These are phyloP conservation scores for Penicillium hordei DNA, from an alignment of 2,329 filamentous ascomycete species.

Conservation along the genomic window DNA sequence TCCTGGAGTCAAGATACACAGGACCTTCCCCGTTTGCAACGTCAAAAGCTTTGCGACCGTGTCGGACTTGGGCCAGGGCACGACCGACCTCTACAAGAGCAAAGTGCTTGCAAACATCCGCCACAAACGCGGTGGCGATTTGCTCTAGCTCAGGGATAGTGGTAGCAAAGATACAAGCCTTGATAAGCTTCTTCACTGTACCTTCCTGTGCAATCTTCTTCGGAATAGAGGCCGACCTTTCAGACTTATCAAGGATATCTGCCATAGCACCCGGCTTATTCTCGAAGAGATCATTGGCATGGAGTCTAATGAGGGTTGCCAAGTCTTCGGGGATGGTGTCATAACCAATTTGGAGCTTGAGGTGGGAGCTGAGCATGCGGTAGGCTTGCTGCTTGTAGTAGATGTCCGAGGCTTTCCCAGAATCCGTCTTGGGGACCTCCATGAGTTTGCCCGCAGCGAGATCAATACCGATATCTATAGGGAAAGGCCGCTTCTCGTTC, in stretches of 20 bases:
- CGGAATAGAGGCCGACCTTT: slow-evolving; percentile 76
- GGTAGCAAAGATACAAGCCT: slow-evolving; percentile 81
- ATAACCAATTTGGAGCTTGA: slow-evolving; percentile 85
- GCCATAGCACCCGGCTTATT: slow-evolving; percentile 71
- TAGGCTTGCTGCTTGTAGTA: slow-evolving; percentile 95
- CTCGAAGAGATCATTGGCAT: slow-evolving; percentile 79
- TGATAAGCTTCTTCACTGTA: slow-evolving; percentile 80
- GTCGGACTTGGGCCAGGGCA: slow-evolving; percentile 77
- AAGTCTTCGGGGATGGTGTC: slow-evolving; percentile 90
- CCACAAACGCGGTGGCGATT: slow-evolving; percentile 72
- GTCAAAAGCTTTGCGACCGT: slow-evolving; percentile 75
- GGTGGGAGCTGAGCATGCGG: slow-evolving; percentile 79
- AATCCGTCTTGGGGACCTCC: slow-evolving; percentile 67
- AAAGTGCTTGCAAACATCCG: slow-evolving; percentile 84
- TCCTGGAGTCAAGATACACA: slow-evolving; percentile 79
- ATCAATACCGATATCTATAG: slow-evolving; percentile 81
- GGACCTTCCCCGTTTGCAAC: slow-evolving; percentile 83
- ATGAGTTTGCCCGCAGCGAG: slow-evolving; percentile 83
- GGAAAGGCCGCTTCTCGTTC: slow-evolving; percentile 84
- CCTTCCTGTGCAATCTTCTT: slow-evolving; percentile 86
- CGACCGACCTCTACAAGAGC: slow-evolving; percentile 85
- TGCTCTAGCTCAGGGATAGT: slow-evolving; percentile 78
- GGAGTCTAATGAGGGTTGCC: slow-evolving; percentile 76
- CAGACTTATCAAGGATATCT: slow-evolving; percentile 68
- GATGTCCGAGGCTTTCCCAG: slow-evolving; percentile 64